Conservation (phyloP, 495 filamentous ascomycete genomes). For the Xylaria cubensis region DNA sequence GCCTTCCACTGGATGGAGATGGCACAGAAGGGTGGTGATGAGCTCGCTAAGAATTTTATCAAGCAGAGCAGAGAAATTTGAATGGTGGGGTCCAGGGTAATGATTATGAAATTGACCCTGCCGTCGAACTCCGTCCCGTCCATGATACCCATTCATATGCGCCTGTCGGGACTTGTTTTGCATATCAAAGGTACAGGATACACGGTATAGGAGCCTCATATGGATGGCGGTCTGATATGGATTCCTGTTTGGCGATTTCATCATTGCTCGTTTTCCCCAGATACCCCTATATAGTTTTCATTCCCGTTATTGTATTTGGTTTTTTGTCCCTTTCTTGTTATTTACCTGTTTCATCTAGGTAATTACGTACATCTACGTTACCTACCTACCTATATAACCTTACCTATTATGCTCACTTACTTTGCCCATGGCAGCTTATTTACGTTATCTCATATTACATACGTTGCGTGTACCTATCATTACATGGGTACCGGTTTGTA, state of each 20-base stretch:
- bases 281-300: constrained; percentile 28
- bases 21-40: constrained; percentile 84
- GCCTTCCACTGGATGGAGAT: constrained; percentile 99
- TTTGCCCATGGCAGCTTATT: not conserved
- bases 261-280: constrained; percentile 10
- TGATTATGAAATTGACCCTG: not conserved
- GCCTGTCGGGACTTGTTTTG: constrained; percentile 17
- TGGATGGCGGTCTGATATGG: not conserved
- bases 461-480: not conserved
- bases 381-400: constrained; percentile 13
- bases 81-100: constrained; percentile 7
- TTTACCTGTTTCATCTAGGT: not conserved
- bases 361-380: constrained; percentile 11
- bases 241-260: constrained; percentile 19
- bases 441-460: constrained; percentile 4
- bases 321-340: not conserved
- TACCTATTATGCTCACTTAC: not conserved
- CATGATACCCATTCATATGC: not conserved
- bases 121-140: not conserved
- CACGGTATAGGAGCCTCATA: constrained; percentile 15
- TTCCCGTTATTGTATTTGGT: not conserved
- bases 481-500: not conserved
- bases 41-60: constrained; percentile 84
- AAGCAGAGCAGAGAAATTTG: constrained; percentile 62
- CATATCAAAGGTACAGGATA: constrained; percentile 23